Evolutionary conservation across 805 yeast species (phyloP).

Genomic region (Yamadazyma phyllophila): DNA sequence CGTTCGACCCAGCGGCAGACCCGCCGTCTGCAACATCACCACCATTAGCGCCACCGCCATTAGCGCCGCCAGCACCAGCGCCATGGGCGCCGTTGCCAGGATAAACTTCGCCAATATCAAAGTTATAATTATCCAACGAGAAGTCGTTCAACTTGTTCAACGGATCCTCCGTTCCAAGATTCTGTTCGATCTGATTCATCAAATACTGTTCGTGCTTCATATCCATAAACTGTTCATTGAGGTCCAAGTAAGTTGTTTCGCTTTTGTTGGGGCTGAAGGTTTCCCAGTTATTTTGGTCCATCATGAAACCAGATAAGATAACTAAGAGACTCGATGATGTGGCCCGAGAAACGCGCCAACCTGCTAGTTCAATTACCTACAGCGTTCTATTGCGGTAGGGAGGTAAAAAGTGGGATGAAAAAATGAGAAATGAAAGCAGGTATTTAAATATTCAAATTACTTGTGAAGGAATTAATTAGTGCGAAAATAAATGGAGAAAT

Average conservation of each 20-base stretch:
- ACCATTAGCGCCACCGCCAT: neutral
- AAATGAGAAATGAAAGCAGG: no score
- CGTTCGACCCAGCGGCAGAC: no score
- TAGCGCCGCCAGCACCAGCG: neutral
- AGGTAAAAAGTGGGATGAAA: no score
- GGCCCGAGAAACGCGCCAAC: no score
- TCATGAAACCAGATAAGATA: slow-evolving; percentile 3
- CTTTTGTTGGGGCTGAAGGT: slow-evolving; percentile 15
- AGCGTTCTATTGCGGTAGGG: no score
- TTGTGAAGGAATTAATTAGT: no score
- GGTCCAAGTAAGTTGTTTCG: slow-evolving; percentile 15
- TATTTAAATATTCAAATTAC: no score
- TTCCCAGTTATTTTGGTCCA: slow-evolving; percentile 20
- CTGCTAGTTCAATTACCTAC: no score
- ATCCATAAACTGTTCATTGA: slow-evolving; percentile 14
- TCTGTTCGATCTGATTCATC: slow-evolving; percentile 29
- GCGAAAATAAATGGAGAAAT: no score
- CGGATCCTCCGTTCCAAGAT: slow-evolving; percentile 21
- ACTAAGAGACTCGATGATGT: no score
- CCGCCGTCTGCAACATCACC: no score
- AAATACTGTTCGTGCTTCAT: slow-evolving; percentile 21
- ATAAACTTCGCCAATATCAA: slow-evolving; percentile 24
- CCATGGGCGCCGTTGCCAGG: neutral
- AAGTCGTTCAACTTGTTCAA: slow-evolving; percentile 6
- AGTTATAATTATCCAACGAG: slow-evolving; percentile 13